Percentiles rank a stretch among this genome's conserved stretches.
Evolutionary conservation across 805 yeast species (phyloP).

Genomic region (Ogataea methanolica): DNA sequence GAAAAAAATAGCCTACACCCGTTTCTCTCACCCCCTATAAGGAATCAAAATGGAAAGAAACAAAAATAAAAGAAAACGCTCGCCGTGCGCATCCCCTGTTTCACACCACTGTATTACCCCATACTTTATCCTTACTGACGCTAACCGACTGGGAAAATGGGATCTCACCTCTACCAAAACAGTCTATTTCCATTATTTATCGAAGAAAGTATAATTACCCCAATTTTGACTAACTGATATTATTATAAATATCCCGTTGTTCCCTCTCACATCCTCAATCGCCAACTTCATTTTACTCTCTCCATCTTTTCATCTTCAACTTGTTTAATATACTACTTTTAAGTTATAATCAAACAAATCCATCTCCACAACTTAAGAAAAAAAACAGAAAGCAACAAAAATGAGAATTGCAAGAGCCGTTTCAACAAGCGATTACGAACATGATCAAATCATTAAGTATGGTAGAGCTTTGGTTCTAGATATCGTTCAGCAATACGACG

Average conservation of each 20-base stretch:
- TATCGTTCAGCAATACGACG: conserved; percentile 31
- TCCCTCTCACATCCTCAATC: background rate
- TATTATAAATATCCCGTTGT: conserved; percentile 10
- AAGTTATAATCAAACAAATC: background rate
- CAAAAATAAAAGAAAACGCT: background rate
- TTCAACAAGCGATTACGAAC: conserved; percentile 22
- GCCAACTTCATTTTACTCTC: background rate
- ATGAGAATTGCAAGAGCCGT: conserved; percentile 25
- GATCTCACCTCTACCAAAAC: background rate
- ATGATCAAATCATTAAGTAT: conserved; percentile 26
- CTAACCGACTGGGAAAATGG: too few species aligned
- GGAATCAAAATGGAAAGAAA: background rate
- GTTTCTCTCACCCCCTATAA: background rate
- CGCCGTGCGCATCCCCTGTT: background rate
- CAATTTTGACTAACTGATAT: too few species aligned
- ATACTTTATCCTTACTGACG: too few species aligned
- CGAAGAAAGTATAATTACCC: too few species aligned
- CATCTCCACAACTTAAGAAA: background rate
- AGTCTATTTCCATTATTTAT: background rate
- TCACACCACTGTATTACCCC: too few species aligned
- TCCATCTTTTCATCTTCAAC: background rate
- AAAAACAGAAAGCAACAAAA: conserved; percentile 12
- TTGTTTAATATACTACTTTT: background rate
- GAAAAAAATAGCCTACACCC: conserved; percentile 1
- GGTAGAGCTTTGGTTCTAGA: conserved; percentile 34